A percentile compares a stretch with the other conserved stretches of the same genome.
Conservation (phyloP, 2,329 filamentous ascomycete genomes). For the Aspergillus calidoustus region DNA sequence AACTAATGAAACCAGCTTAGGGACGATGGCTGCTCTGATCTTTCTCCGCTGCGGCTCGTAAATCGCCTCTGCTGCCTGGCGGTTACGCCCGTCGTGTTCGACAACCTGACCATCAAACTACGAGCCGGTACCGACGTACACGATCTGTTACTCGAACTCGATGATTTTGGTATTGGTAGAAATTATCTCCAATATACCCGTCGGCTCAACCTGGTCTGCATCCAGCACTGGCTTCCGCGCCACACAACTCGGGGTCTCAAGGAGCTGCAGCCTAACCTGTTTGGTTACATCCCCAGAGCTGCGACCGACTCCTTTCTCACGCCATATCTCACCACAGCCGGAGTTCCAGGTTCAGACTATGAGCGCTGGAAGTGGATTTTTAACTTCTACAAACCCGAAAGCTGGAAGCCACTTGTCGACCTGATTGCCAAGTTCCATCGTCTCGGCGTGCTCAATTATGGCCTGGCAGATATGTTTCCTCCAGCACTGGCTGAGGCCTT, state of each 20-base stretch:
- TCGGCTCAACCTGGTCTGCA: not conserved
- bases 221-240: not conserved
- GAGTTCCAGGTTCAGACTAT: not conserved
- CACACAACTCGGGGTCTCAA: not conserved
- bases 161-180: not conserved
- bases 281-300: not conserved
- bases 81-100: not conserved
- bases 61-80: not conserved
- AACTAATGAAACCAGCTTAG: not conserved
- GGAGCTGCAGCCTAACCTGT: not conserved
- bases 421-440: not conserved
- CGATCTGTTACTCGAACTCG: not conserved
- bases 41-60: not conserved
- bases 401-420: not conserved
- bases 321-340: not conserved
- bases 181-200: not conserved
- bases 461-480: not conserved
- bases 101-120: not conserved
- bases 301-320: not conserved
- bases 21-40: not conserved
- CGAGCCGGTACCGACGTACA: not conserved
- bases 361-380: not conserved
- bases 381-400: not conserved
- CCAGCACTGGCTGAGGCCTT: not conserved
- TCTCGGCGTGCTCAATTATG: not conserved